A percentile compares a stretch with the other conserved stretches of the same genome.
phyloP scores from a whole-genome alignment of 2,329 filamentous ascomycete species.

The Aspergillus sp. region DNA sequence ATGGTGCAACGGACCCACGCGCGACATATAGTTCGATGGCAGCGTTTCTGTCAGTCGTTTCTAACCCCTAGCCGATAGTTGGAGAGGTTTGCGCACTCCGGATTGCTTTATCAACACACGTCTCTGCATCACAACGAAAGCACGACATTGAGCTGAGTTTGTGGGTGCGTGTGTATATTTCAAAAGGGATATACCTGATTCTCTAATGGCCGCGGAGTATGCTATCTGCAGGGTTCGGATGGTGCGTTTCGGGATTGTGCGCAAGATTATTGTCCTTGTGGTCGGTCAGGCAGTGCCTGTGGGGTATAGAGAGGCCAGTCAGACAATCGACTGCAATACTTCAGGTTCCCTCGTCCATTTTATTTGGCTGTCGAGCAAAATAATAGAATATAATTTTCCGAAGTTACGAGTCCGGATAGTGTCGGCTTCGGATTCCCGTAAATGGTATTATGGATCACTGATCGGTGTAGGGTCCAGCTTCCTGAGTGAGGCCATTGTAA shows the following conservation, averaged over 20 bases:
- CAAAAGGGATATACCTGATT: not conserved
- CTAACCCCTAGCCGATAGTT: too few relatives aligned
- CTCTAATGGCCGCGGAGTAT: not conserved
- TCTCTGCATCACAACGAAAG: not conserved
- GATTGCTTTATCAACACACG: not conserved
- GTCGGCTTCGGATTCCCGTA: not conserved
- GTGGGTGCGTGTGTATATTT: not conserved
- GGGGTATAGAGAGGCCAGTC: not conserved
- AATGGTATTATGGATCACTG: not conserved
- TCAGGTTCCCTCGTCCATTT: not conserved
- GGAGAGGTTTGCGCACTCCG: too few relatives aligned
- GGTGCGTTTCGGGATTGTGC: not conserved
- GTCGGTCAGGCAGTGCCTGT: not conserved
- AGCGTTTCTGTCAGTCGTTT: too few relatives aligned
- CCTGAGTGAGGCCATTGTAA: not conserved
- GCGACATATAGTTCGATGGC: too few relatives aligned
- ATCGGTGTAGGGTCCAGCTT: not conserved
- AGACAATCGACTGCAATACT: not conserved
- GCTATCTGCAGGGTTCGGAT: not conserved
- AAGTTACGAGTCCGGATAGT: not conserved
- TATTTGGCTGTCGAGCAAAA: not conserved
- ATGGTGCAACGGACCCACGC: too few relatives aligned
- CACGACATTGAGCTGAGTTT: not conserved
- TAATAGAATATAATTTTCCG: not conserved
- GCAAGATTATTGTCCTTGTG: not conserved